Conservation (phyloP, 108 stramenopile genomes). For the Pseudonitzschia multiseries region DNA sequence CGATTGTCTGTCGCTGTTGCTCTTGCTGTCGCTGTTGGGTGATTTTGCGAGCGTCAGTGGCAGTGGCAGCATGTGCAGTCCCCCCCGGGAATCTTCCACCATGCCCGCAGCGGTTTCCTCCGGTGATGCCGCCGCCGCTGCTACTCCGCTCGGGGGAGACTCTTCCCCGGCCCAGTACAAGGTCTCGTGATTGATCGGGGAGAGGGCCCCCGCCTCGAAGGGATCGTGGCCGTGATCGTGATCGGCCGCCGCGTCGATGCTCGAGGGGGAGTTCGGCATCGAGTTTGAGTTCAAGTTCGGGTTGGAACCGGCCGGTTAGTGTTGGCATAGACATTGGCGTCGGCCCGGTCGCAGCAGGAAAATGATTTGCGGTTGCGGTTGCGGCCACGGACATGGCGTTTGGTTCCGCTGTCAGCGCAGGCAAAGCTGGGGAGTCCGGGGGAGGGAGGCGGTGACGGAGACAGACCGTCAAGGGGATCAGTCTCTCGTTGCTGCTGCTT, state of each 20-base stretch:
- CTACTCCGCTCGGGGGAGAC: background rate
- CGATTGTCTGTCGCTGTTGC: background rate
- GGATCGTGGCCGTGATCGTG: too few relatives aligned
- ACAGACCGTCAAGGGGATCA: background rate
- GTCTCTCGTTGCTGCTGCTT: too few relatives aligned
- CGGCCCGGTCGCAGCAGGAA: background rate
- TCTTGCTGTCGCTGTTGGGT: too few relatives aligned
- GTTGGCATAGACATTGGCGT: too few relatives aligned
- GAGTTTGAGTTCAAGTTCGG: background rate
- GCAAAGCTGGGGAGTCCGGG: background rate
- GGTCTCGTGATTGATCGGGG: constrained; percentile 9
- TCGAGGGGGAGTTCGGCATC: background rate
- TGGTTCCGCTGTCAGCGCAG: background rate
- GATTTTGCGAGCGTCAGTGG: background rate
- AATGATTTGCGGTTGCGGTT: background rate
- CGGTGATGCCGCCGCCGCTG: too few relatives aligned
- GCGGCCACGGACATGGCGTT: background rate
- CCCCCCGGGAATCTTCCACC: constrained; percentile 8
- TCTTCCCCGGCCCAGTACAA: background rate
- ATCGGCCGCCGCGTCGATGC: background rate
- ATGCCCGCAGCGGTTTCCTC: background rate
- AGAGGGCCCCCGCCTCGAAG: background rate
- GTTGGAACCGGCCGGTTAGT: background rate
- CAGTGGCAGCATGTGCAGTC: constrained; percentile 1
- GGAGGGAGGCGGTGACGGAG: background rate